A percentile compares a stretch with the other conserved stretches of the same genome.
phyloP scores from a whole-genome alignment of 768 basidiomycete genomes.

The Macrocybe gigantea region DNA sequence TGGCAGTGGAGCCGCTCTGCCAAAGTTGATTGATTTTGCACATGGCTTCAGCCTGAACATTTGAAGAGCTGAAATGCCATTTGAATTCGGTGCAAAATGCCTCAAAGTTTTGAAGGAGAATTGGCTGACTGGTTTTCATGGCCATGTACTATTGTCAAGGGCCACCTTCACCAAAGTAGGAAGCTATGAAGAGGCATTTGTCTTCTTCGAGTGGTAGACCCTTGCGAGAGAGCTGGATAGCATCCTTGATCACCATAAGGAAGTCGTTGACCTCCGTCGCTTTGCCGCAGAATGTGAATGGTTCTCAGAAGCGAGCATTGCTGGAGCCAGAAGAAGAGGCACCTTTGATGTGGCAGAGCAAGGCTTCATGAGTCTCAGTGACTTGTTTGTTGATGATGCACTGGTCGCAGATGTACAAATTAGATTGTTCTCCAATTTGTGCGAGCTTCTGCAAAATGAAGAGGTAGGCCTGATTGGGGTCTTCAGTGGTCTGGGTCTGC shows the following conservation, averaged over 20 bases:
- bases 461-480: no score
- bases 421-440: no score
- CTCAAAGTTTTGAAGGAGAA: slow-evolving; percentile 20
- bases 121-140: slow-evolving; percentile 9
- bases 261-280: slow-evolving; percentile 10
- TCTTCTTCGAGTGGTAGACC: slow-evolving; percentile 17
- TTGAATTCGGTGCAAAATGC: slow-evolving; percentile 17
- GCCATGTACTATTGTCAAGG: slow-evolving; percentile 24
- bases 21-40: slow-evolving; percentile 20
- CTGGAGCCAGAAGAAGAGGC: no score
- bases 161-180: slow-evolving; percentile 22
- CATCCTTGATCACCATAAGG: slow-evolving; percentile 18
- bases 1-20: slow-evolving; percentile 22
- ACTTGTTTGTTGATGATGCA: no score
- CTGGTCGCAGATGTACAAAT: no score
- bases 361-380: no score
- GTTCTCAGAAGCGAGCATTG: no score
- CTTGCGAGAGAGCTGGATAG: slow-evolving; percentile 16
- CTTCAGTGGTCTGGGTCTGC: no score
- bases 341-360: no score
- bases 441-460: no score
- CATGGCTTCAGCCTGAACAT: slow-evolving; percentile 18
- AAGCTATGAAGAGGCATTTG: slow-evolving; percentile 19
- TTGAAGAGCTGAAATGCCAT: slow-evolving; percentile 21
- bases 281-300: slow-evolving; percentile 9